Percentiles rank a stretch among this genome's conserved stretches.
These are phyloP conservation scores for Plectranthus barbatus DNA, from an alignment of 257 asterid species.

Conservation along the genomic window DNA sequence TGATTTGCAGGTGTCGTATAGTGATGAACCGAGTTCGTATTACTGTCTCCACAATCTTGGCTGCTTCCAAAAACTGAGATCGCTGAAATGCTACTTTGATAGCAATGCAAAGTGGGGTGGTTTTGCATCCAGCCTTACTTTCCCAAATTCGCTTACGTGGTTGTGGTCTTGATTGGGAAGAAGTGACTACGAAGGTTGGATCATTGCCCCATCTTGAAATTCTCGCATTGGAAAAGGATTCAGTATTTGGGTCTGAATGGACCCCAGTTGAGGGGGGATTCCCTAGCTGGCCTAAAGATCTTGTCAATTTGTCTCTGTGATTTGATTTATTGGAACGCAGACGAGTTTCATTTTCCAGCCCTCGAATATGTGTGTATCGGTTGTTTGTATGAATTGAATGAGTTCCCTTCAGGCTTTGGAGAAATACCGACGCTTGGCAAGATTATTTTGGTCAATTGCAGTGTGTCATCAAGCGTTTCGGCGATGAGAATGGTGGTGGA, in stretches of 20 bases:
- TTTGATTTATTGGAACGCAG: neutral
- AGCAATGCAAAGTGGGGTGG: too few relatives aligned
- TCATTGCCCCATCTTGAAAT: neutral
- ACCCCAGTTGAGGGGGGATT: constrained; percentile 6
- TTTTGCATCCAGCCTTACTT: too few relatives aligned
- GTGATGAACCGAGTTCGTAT: too few relatives aligned
- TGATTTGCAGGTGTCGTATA: too few relatives aligned
- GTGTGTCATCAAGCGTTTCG: neutral
- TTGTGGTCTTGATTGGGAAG: too few relatives aligned
- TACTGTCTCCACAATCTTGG: too few relatives aligned
- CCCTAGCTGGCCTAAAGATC: neutral
- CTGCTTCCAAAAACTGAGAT: too few relatives aligned
- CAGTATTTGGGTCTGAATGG: neutral
- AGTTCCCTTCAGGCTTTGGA: constrained; percentile 5
- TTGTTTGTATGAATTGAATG: neutral
- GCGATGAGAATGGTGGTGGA: neutral
- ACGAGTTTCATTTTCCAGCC: neutral
- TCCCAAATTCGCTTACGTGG: too few relatives aligned
- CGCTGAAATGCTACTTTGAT: too few relatives aligned
- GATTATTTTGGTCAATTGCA: neutral
- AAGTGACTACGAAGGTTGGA: too few relatives aligned
- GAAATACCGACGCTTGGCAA: neutral
- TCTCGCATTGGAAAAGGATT: neutral
- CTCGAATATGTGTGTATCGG: neutral
- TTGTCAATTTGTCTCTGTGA: neutral